These are phyloP conservation scores for Diaporthe citriasiana DNA, from an alignment of 2,329 filamentous ascomycete species.

Conservation along the genomic window DNA sequence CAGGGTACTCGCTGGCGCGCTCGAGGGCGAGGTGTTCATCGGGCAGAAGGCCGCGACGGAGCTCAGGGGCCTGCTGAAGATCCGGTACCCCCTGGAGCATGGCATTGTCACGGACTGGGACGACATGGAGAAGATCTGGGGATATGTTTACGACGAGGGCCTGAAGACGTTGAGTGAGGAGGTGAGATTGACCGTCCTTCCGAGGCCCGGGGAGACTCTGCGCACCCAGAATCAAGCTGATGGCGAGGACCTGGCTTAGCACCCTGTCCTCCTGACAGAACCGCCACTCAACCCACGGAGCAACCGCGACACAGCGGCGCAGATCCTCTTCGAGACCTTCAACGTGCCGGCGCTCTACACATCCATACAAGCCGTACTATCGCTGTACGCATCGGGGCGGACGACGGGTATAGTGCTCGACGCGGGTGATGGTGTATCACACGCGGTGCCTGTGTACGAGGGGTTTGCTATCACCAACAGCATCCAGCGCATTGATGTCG, in stretches of 20 bases:
- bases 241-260: conserved; percentile 62
- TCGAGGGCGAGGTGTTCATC: conserved; percentile 98
- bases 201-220: not conserved
- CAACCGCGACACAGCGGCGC: conserved; percentile 95
- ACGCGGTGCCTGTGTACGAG: conserved; percentile 97
- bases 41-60: conserved; percentile 90
- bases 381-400: conserved; percentile 93
- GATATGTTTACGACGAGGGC: conserved; percentile 96
- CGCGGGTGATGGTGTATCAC: conserved; percentile 94
- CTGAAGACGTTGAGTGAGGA: conserved; percentile 98
- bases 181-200: conserved; percentile 60
- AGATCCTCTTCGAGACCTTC: conserved; percentile 99
- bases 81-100: conserved; percentile 94
- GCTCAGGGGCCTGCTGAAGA: conserved; percentile 92
- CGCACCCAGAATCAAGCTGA: conserved; percentile 29
- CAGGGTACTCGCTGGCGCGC: conserved; percentile 92
- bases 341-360: conserved; percentile 97
- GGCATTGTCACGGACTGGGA: conserved; percentile 99
- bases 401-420: conserved; percentile 97
- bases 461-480: conserved; percentile 97
- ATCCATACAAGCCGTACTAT: conserved; percentile 96
- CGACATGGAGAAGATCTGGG: conserved; percentile 99
- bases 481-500: conserved; percentile 95
- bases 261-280: conserved; percentile 96
- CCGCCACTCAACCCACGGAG: conserved; percentile 94